These are phyloP conservation scores for Fraxinus quadrangulata DNA, from an alignment of 257 asterid genomes.

Conservation along the genomic window DNA sequence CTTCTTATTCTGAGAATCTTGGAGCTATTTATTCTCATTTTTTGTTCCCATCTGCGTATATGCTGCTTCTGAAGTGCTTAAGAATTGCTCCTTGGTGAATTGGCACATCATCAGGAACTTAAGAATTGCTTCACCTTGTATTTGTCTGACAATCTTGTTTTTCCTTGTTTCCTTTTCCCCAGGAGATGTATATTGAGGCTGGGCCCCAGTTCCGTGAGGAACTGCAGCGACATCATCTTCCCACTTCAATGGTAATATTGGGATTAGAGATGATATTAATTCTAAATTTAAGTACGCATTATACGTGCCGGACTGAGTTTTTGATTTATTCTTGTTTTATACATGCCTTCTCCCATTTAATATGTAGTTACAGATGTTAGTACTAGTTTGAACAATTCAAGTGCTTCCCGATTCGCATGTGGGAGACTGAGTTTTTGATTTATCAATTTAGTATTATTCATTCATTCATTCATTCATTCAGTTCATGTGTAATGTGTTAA, in stretches of 20 bases:
- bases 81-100: neutral
- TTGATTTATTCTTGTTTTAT: neutral
- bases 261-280: neutral
- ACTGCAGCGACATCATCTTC: conserved; percentile 81
- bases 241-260: conserved; percentile 65
- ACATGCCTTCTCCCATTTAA: neutral
- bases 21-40: neutral
- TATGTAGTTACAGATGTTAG: conserved; percentile 9
- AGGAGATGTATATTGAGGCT: conserved; percentile 93
- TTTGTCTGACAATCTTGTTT: conserved; percentile 17
- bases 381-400: conserved; percentile 18
- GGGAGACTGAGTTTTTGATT: conserved; percentile 17
- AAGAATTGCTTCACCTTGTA: conserved; percentile 14
- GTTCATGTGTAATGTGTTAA: conserved; percentile 5
- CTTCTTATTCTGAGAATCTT: neutral
- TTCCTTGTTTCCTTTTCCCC: conserved; percentile 25
- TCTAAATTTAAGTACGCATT: neutral
- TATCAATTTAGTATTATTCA: conserved; percentile 10
- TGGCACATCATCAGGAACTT: neutral
- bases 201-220: conserved; percentile 96
- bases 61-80: neutral
- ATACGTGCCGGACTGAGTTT: neutral
- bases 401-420: conserved; percentile 19
- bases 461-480: neutral
- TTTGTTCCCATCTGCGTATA: neutral